Evolutionary conservation across 495 filamentous ascomycete species (phyloP), one percentile per base, ranked within the genome.

Genomic region (Tetracladium marchalianum): DNA sequence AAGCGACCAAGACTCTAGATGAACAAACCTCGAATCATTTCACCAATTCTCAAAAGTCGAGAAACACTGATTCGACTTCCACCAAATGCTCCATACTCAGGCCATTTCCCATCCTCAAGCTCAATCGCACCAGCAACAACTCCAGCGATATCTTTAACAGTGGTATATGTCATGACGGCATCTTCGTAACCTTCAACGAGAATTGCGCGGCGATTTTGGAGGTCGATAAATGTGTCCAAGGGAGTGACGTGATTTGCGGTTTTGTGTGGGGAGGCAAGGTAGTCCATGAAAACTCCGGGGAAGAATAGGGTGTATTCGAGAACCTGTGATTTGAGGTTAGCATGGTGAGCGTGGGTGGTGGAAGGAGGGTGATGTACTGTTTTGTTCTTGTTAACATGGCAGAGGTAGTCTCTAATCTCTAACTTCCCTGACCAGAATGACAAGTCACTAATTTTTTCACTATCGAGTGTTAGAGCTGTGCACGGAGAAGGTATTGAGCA

Each of bases 281-380:
- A 80, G 54, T 81, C 56, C 0, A 71, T 19, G 56, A 80, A 75
- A 1, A 75, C 15, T 3, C 77, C 79, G 0, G 71, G 70, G 33
- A 76, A 71, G 50, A 81, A 81, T 2, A 80, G 58, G 3, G 58
- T 65, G 55, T 81, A 82, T 47, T 80, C 72, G 19, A 81, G 68
- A 34, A 77, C 62, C 75, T 76, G 38, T 13, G 42, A 10, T 5
- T 11, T 36, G 6, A 32, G 31, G 24, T 55, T 31, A 42, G 46
- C 31, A 43, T 31, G 35, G 49, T 18, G 8, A 34, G 18, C 5
- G 22, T 16, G 33, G 16, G 10, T 35, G 15, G 12, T 16, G 13
- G 43, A 35, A n/a, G 22, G 16, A 35, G 36, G 8, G 24, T 17
- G 17, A 35, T n/a, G 16, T 52, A 72, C 73, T 47, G 69, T 69